These are phyloP conservation scores for Apiospora phragmitis DNA, from an alignment of 2,329 filamentous ascomycete species.

Conservation along the genomic window DNA sequence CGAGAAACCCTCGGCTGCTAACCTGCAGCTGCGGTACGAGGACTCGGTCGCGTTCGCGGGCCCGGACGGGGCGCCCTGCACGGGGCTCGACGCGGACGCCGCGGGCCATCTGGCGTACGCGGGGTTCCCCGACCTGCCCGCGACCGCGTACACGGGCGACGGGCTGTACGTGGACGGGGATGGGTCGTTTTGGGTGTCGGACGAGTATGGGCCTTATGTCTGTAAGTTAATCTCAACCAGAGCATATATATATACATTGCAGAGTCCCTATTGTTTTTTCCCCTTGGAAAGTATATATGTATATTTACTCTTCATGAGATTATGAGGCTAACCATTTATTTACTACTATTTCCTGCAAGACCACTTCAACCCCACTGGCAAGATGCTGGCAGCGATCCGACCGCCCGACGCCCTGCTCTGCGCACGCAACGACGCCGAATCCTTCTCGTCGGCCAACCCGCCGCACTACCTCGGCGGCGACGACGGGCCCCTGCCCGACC, in stretches of 20 bases:
- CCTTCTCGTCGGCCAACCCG: constrained; percentile 65
- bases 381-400: constrained; percentile 62
- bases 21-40: constrained; percentile 62
- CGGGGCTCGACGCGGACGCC: constrained; percentile 63
- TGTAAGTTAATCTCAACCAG: constrained; percentile 46
- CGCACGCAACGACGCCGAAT: constrained; percentile 58
- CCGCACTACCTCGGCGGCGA: constrained; percentile 55
- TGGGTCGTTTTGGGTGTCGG: constrained; percentile 66
- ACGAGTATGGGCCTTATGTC: constrained; percentile 71
- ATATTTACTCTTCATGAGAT: too few species aligned
- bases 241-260: not conserved
- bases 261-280: too few species aligned
- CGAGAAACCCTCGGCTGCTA: constrained; percentile 54
- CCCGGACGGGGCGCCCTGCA: constrained; percentile 61
- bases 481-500: constrained; percentile 42
- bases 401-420: constrained; percentile 67
- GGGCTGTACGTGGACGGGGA: constrained; percentile 62
- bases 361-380: constrained; percentile 54
- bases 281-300: too few species aligned
- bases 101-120: constrained; percentile 53
- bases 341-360: too few species aligned
- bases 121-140: constrained; percentile 63
- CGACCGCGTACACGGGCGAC: constrained; percentile 64
- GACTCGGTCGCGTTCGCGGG: constrained; percentile 66
- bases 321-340: too few species aligned